These are phyloP conservation scores for Teratosphaeria zuluensis DNA, from an alignment of 2,329 filamentous ascomycete species.

Conservation along the genomic window DNA sequence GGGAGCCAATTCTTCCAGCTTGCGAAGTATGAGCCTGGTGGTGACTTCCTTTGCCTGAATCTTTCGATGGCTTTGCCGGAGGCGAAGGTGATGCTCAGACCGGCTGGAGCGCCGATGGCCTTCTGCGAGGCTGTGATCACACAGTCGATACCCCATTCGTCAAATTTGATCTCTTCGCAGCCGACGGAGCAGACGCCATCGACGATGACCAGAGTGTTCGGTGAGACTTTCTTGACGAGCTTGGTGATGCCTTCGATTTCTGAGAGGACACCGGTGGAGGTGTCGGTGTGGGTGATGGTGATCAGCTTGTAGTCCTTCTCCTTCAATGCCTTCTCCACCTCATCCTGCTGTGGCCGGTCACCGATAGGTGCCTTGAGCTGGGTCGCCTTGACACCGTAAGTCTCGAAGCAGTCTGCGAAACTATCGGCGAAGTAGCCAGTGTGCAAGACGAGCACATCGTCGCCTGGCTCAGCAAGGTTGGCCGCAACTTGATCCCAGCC, in stretches of 20 bases:
- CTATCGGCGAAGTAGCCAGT: slow-evolving; percentile 96
- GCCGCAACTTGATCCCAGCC: slow-evolving; percentile 96
- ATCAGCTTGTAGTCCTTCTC: slow-evolving; percentile 90
- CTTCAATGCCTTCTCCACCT: slow-evolving; percentile 80
- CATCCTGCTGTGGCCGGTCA: slow-evolving; percentile 71
- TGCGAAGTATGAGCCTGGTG: slow-evolving; percentile 82
- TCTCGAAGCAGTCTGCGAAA: slow-evolving; percentile 83
- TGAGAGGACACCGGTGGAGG: slow-evolving; percentile 88
- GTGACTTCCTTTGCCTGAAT: slow-evolving; percentile 71
- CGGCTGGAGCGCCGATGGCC: slow-evolving; percentile 90
- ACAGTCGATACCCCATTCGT: slow-evolving; percentile 86
- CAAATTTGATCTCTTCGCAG: slow-evolving; percentile 90
- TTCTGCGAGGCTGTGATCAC: slow-evolving; percentile 95
- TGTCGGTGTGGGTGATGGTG: slow-evolving; percentile 95
- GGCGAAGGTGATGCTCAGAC: slow-evolving; percentile 87
- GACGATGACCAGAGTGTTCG: slow-evolving; percentile 82
- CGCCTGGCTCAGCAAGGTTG: slow-evolving; percentile 81
- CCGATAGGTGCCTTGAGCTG: slow-evolving; percentile 86
- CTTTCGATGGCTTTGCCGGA: slow-evolving; percentile 76
- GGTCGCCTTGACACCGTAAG: slow-evolving; percentile 83
- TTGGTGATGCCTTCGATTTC: slow-evolving; percentile 79
- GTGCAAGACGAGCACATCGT: slow-evolving; percentile 85
- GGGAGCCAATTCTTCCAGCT: slow-evolving; percentile 97
- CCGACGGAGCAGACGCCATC: slow-evolving; percentile 97
- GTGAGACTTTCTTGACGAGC: slow-evolving; percentile 75